Base-by-base conservation (phyloP, 176 grass and related monocot genomes). In the Aegilops longissima region DNA sequence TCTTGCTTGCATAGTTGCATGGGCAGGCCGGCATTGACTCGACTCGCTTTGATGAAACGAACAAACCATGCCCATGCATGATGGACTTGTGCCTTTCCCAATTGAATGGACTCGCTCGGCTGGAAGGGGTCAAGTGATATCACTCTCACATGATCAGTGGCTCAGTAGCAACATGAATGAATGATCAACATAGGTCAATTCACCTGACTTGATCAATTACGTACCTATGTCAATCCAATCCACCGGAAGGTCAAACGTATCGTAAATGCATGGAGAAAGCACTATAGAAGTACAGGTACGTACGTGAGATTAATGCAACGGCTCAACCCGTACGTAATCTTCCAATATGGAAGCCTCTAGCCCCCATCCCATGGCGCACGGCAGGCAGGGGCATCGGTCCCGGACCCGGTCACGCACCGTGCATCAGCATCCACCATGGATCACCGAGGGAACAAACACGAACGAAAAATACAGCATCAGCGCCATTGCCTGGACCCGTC, bases 21-120 rank as follows among this genome's bases (percentile, higher is more conserved):
- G 23, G 3, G 40, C 63, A 5, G 9, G 63, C 70, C 6, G 24
- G 73, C 74, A 58, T 90, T 87, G 85, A 90, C 84, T 56, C 51
- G 84, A 90, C 84, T 56, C 52, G 39, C 83, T 69, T 86, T 33
- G 27, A 31, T 20, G 52, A 20, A 56, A 56, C 52, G 52, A 56
- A 20, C 52, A 56, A 56, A 6, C 17, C 52, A 5, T 52, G 5
- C 0, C 14, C 49, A 2, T 5, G 49, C 1, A 16, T 11, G 52
- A 0, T 51, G 47, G 47, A 56, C 52, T 56, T 8, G 52, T 51
- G 47, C 47, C 47, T 51, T 51, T 13, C 3, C 5, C 11, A 51
- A 5, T 51, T 76, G 3, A 76, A 74, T 66, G 67, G 18, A 39
- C 61, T 72, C 36, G 25, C 62, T 44, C 31, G 81, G 44, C 62